These are phyloP conservation scores for Panaeolus papilionaceus DNA, from an alignment of 768 basidiomycete genomes.

Conservation along the genomic window DNA sequence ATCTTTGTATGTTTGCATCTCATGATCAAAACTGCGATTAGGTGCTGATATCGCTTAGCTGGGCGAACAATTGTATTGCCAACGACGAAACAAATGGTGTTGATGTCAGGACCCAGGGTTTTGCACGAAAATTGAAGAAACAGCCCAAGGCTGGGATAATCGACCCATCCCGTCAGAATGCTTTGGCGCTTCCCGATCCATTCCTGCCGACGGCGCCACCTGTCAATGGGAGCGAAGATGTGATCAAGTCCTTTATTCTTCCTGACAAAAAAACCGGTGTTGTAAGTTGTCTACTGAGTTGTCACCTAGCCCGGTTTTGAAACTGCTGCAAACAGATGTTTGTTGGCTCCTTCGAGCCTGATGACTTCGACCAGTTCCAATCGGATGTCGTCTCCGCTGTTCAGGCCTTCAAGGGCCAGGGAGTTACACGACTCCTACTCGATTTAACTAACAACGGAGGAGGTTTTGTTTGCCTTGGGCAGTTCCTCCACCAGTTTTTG, in stretches of 20 bases:
- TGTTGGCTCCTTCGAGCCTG: constrained; percentile 59
- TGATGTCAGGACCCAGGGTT: constrained; percentile 22
- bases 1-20: constrained; percentile 50
- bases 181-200: constrained; percentile 51
- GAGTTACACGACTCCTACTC: constrained; percentile 57
- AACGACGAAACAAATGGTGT: constrained; percentile 35
- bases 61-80: constrained; percentile 64
- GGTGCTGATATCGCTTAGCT: constrained; percentile 43
- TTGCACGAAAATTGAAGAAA: constrained; percentile 26
- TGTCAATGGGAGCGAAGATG: constrained; percentile 52
- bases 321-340: constrained; percentile 50
- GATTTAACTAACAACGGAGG: constrained; percentile 71
- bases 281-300: constrained; percentile 38
- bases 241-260: constrained; percentile 62
- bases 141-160: constrained; percentile 48
- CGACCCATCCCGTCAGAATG: constrained; percentile 45
- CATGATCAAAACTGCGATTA: background rate
- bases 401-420: constrained; percentile 49
- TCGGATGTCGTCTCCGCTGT: constrained; percentile 53
- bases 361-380: constrained; percentile 58
- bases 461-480: constrained; percentile 66
- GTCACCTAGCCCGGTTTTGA: constrained; percentile 3
- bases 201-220: constrained; percentile 54
- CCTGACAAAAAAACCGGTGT: constrained; percentile 65
- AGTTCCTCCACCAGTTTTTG: constrained; percentile 64